phyloP scores from a whole-genome alignment of 495 filamentous ascomycete genomes.

The Penicillium fimorum region DNA sequence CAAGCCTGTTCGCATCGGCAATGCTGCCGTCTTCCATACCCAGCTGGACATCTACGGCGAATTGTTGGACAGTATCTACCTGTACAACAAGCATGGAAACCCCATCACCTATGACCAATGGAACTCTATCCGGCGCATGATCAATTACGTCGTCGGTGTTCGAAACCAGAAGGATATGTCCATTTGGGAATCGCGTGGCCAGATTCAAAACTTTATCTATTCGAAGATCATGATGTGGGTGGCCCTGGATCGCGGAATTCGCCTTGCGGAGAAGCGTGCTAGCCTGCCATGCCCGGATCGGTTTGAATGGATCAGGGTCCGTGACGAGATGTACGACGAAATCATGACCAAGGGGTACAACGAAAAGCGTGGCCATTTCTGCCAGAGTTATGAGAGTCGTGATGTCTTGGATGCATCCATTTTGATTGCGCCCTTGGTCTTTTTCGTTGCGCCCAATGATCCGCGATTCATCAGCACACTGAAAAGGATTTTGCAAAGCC shows the following conservation, averaged over 20 bases:
- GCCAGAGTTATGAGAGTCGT: constrained; percentile 67
- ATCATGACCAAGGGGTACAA: constrained; percentile 72
- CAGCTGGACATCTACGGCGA: constrained; percentile 78
- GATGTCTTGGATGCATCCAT: constrained; percentile 69
- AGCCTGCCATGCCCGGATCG: constrained; percentile 66
- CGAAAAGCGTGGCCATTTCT: constrained; percentile 59
- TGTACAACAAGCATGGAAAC: constrained; percentile 76
- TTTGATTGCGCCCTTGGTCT: constrained; percentile 69
- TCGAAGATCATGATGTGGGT: constrained; percentile 78
- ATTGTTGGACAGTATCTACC: constrained; percentile 70
- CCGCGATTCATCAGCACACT: constrained; percentile 68
- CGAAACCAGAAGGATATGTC: constrained; percentile 66
- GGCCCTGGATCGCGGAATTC: constrained; percentile 67
- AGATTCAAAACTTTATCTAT: constrained; percentile 71
- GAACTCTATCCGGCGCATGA: constrained; percentile 57
- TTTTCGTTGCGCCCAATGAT: constrained; percentile 73
- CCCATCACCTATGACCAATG: constrained; percentile 72
- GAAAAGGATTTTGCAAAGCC: constrained; percentile 62
- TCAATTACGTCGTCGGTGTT: constrained; percentile 49
- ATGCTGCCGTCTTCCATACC: constrained; percentile 69
- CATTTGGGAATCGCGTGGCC: constrained; percentile 73
- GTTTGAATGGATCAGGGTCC: constrained; percentile 55
- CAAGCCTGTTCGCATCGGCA: constrained; percentile 69
- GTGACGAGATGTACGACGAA: constrained; percentile 67
- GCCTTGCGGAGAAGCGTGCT: constrained; percentile 65